Evolutionary conservation across 768 basidiomycete species (phyloP).

Genomic region (Favolaschia claudopus): DNA sequence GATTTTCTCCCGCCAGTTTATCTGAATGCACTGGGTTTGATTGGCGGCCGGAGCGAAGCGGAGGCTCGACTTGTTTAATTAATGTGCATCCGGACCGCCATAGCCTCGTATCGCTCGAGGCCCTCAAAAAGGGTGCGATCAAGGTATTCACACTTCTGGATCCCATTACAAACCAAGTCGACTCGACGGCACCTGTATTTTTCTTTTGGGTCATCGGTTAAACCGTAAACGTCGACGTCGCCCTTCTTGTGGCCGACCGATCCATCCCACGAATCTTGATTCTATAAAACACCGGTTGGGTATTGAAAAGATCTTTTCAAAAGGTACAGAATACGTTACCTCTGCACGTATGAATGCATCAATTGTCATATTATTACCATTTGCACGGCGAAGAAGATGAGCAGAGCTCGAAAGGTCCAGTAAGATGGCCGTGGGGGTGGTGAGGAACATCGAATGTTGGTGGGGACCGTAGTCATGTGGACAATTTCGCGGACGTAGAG

Average conservation of each 20-base stretch:
- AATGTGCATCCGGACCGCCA: too few relatives aligned
- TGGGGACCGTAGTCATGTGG: neutral
- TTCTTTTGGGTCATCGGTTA: neutral
- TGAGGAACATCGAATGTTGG: neutral
- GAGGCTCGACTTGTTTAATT: too few relatives aligned
- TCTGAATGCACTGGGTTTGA: too few relatives aligned
- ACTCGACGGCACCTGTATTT: neutral
- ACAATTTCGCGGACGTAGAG: neutral
- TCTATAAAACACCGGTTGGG: too few relatives aligned
- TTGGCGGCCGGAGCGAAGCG: too few relatives aligned
- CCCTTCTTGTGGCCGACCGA: neutral
- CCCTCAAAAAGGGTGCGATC: neutral
- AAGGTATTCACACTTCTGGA: slow-evolving; percentile 1
- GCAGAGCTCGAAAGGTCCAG: neutral
- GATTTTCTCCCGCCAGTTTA: too few relatives aligned
- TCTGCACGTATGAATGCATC: neutral
- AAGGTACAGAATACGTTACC: too few relatives aligned
- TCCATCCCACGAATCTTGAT: slow-evolving; percentile 14
- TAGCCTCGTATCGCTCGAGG: slow-evolving; percentile 8
- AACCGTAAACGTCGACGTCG: neutral
- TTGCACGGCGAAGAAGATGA: neutral
- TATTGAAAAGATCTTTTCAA: too few relatives aligned
- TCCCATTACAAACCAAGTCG: neutral
- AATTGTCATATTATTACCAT: neutral
- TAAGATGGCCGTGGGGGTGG: neutral